Evolutionary conservation across 108 stramenopile species (phyloP), one percentile per base, ranked within the genome.

Genomic region (Pinguiococcus pyrenoidosus): DNA sequence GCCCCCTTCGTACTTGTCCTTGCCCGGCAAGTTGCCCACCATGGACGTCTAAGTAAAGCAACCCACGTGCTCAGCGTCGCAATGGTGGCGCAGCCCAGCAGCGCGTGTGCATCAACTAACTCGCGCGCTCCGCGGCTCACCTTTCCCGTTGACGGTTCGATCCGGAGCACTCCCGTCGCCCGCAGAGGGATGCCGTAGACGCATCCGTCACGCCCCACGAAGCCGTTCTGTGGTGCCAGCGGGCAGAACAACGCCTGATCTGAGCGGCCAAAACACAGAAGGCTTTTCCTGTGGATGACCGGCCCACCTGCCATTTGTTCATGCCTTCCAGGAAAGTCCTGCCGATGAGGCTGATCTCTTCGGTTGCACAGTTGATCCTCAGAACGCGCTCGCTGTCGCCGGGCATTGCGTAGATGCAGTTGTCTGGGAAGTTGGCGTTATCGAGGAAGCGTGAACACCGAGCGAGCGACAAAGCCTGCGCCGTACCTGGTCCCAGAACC

Each of bases 171-270:
- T 1, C 79, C 79, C 8, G 65, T 53, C 9, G 69, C 61, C 54
- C 76, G 54, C 37, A 76, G 74, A 5, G 79, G 79, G 29, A 76
- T 74, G 1, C 73, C 79, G 38, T 80, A 80, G 28, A 80, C 27
- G 40, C 75, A 76, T 4, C 75, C 79, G 46, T 80, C 79, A 32
- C 38, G 24, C 0, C 35, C 73, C 16, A 63, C 61, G 55, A 80
- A 77, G 4, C 76, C 79, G 61, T 77, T 77, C 46, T 80, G 76
- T n/a, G n/a, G n/a, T n/a, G n/a, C n/a, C n/a, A n/a, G n/a, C n/a
- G n/a, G n/a, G n/a, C n/a, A n/a, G n/a, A n/a, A n/a, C n/a, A n/a
- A n/a, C n/a, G n/a, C n/a, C n/a, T n/a, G n/a, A n/a, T n/a, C n/a
- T n/a, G n/a, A n/a, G n/a, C n/a, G n/a, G n/a, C n/a, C n/a, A n/a